Evolutionary conservation across 2,329 filamentous ascomycete genomes (phyloP), one percentile per base, ranked within the genome.

Genomic region (Colletotrichum destructivum): DNA sequence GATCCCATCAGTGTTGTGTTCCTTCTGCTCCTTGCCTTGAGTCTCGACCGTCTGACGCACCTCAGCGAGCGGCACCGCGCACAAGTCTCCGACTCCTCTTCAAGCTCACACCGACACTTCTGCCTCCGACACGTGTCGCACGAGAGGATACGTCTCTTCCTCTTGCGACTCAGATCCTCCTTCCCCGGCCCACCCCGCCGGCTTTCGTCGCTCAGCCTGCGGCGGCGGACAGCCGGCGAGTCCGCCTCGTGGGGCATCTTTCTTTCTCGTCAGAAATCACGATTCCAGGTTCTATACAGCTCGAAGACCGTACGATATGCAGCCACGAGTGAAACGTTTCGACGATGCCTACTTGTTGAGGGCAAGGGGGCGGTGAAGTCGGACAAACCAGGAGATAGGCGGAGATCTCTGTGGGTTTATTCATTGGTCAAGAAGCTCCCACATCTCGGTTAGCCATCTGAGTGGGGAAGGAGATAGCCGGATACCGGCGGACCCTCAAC

Each of bases 121-220:
- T 72, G 69, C 60, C 69, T 72, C 16, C 70, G 63, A 23, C 72
- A 73, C 7, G 72, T 72, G 46, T 73, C 72, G 23, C 72, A 73
- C 5, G 72, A 73, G 15, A 73, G 61, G n/a, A 73, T 69, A 8
- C 72, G 64, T 44, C 72, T 55, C 60, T 65, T 68, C 12, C 72
- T 55, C 56, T 73, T 73, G n/a, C 69, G 57, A 40, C 54, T 59
- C n/a, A 66, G 55, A 38, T 72, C 69, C 42, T 72, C 66, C 40
- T 21, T 59, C 12, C 54, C 59, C 12, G 46, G 38, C 7, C 35
- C 69, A 44, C 55, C 65, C 44, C 60, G 65, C 16, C 65, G 65
- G 59, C 66, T 69, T 47, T 54, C 60, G 18, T 69, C 65, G 40
- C 69, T 72, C 46, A 72, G 47, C 47, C 69, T 31, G 12, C 66